Base-by-base conservation (phyloP, 1,284 basidiomycete species). In the Phylloboletellus chloephorus region DNA sequence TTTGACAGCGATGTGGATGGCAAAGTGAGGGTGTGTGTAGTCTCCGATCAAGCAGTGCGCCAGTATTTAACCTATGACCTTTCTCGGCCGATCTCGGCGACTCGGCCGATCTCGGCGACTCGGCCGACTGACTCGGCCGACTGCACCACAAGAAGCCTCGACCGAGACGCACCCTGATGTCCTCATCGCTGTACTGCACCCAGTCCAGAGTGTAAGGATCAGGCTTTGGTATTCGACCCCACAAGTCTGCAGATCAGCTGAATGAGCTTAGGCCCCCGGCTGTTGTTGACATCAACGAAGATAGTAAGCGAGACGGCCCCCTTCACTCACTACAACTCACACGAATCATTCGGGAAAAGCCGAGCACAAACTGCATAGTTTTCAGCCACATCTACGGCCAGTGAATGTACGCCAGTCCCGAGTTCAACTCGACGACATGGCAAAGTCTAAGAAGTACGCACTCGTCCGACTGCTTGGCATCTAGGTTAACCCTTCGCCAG, bases 381-480 rank as follows among this genome's bases (percentile, higher is more conserved):
- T 48, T 61, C 68, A 71, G 67, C 67, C 67, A 70, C 67, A 45
- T 31, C 11, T 16, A 31, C 21, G 16, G 20, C 19, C 11, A 35
- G 40, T 8, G 41, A 37, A 43, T n/a, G n/a, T n/a, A n/a, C n/a
- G n/a, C n/a, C 41, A 46, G 24, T 35, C 31, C 26, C 39, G 42
- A 49, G 58, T 52, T 57, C 60, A 57, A 65, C 60, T 54, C 67
- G 59, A 70, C 65, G 67, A 64, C 54, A 87, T 87, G 83, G 79
- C 83, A 74, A 87, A 87, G 66, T 87, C 83, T 47, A 87, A 87
- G 69, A 87, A 87, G 83, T 87, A 60, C 46, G 71, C 56, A 17
- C 25, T 23, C 38, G 7, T 22, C 17, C 13, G 31, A 12, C 39
- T 12, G n/a, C 25, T 20, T 37, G 31, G 33, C 21, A 34, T 29